Conservation (phyloP, 352 stramenopile genomes). For the Lagenidium sp. region DNA sequence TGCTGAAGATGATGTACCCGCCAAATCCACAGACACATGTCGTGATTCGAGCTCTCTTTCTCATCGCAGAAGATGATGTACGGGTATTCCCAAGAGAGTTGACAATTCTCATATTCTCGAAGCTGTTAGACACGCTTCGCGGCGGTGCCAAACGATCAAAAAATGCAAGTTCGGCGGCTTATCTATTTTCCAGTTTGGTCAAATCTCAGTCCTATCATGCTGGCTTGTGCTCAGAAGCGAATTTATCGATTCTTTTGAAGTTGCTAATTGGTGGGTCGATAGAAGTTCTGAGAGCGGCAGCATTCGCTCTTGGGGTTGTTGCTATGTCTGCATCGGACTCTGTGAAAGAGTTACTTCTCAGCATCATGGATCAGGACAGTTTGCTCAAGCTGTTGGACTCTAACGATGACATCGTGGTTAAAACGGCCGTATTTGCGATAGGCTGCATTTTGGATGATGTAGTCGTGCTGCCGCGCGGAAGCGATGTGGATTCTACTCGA, state of each 20-base stretch:
- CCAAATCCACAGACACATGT: conserved; percentile 31
- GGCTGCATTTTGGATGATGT: conserved; percentile 21
- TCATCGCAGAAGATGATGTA: conserved; percentile 50
- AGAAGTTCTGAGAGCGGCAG: conserved; percentile 36
- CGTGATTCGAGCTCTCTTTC: conserved; percentile 38
- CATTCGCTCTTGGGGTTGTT: conserved; percentile 45
- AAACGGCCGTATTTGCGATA: conserved; percentile 40
- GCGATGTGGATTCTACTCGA: conserved; percentile 5
- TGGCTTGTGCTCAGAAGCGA: conserved; percentile 35
- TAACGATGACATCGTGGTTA: conserved; percentile 22
- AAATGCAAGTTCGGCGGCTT: conserved; percentile 38
- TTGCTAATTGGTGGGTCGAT: conserved; percentile 41
- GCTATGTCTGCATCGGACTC: conserved; percentile 21
- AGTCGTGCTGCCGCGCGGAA: conserved; percentile 9
- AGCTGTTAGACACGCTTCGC: conserved; percentile 53
- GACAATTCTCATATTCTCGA: conserved; percentile 17
- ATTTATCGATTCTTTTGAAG: conserved; percentile 58
- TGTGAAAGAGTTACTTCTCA: conserved; percentile 37
- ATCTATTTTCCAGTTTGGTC: conserved; percentile 44
- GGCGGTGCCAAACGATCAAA: conserved; percentile 53
- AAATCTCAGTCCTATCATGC: conserved; percentile 39
- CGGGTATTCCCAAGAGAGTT: conserved; percentile 41
- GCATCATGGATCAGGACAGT: conserved; percentile 31
- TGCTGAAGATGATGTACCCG: conserved; percentile 38
- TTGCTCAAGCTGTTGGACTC: conserved; percentile 37